These are phyloP conservation scores for Wallacemonas sp. DNA, from an alignment of 208 protist genomes.

Conservation along the genomic window DNA sequence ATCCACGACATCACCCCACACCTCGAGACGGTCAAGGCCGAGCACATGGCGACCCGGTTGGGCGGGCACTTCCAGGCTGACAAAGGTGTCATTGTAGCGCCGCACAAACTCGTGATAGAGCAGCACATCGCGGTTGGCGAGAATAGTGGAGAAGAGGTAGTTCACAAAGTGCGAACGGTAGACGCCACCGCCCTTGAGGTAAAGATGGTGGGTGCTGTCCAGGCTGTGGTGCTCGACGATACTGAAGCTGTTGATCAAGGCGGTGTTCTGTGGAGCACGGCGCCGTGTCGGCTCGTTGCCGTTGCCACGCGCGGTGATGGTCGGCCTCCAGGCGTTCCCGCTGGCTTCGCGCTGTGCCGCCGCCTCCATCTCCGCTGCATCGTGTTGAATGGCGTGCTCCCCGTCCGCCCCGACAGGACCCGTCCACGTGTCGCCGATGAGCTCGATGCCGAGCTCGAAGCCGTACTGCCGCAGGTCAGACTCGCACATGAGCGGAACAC, in stretches of 20 bases:
- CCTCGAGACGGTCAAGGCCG: conserved; percentile 4
- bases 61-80: conserved; percentile 57
- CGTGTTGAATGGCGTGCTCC: not conserved
- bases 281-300: conserved; percentile 16
- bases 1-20: conserved; percentile 3
- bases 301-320: conserved; percentile 9
- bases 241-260: conserved; percentile 86
- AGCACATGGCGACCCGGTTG: conserved; percentile 14
- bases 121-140: conserved; percentile 36
- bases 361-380: conserved; percentile 16
- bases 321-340: not conserved
- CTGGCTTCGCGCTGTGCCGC: not conserved
- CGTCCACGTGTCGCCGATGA: conserved; percentile 83
- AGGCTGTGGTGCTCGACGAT: conserved; percentile 83
- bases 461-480: conserved; percentile 54
- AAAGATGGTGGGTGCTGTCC: conserved; percentile 73
- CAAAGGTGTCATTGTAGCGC: conserved; percentile 79
- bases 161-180: conserved; percentile 85
- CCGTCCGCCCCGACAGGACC: conserved; percentile 25
- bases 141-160: conserved; percentile 66
- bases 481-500: conserved; percentile 80
- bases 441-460: conserved; percentile 80
- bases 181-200: conserved; percentile 65
- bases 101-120: conserved; percentile 53
- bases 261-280: conserved; percentile 50